Evolutionary conservation across 257 asterid genomes (phyloP), one percentile per base, ranked within the genome.

Genomic region (Solanum etuberosum): DNA sequence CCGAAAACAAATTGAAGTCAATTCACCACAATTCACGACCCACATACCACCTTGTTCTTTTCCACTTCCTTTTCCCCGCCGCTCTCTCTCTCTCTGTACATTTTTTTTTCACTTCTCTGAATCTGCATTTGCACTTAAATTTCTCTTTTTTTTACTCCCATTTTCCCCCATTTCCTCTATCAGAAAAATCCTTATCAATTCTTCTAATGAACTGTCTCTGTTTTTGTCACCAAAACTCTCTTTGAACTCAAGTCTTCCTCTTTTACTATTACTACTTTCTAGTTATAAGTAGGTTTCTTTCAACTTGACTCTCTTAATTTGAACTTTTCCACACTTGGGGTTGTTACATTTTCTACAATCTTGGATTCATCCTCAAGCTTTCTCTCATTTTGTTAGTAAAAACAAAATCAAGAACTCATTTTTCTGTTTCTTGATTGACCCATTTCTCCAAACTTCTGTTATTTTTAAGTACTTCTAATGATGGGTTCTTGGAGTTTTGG

Each of bases 181-280:
- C 2, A 71, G 37, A 34, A 72, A 40, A 73, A 23, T 40, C 32
- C 7, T 43, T 7, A 0, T 43, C 12, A 14, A 7, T 15, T 43
- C 5, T 78, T 29, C 38, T 43, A 25, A 43, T 48, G 85, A 81
- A 48, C 43, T 46, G 59, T 88, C 77, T 82, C 74, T 70, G 25
- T 87, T 27, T 85, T 90, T 90, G 91, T 89, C 90, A 89, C 77
- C 90, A 89, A 90, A 81, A 88, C 90, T 89, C 88, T 85, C 91
- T 95, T 95, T 93, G 90, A 92, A 90, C 94, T 94, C 89, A 96
- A 94, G 97, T 89, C 90, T 93, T 91, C 85, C 15, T 67, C 35
- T 18, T 54, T 6, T 67, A 5, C 35, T 67, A 27, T 1, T 83
- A 32, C 73, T 82, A 6, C 40, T 46, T 63, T 9, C 63, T 54